phyloP scores from a whole-genome alignment of 2,329 filamentous ascomycete genomes.

The Hymenoscyphus fructigenus region DNA sequence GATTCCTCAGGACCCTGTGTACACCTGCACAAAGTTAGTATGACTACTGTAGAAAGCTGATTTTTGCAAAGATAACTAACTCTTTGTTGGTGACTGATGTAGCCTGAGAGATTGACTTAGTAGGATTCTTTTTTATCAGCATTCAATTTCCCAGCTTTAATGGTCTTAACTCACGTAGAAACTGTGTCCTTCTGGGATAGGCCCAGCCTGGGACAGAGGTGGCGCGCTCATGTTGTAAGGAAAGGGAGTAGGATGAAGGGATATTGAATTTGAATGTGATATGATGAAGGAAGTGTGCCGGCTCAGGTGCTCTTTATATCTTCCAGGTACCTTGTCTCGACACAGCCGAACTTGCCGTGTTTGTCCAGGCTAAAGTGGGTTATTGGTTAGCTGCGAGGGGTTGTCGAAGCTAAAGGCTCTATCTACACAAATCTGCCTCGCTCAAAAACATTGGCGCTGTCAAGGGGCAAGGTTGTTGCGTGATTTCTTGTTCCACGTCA shows the following conservation, averaged over 20 bases:
- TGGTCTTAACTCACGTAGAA: constrained; percentile 5
- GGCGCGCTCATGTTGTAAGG: not conserved
- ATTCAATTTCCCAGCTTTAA: not conserved
- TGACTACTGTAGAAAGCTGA: not conserved
- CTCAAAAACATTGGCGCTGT: not conserved
- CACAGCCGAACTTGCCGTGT: not conserved
- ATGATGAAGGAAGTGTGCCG: not conserved
- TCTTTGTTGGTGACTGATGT: not conserved
- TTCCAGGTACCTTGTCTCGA: not conserved
- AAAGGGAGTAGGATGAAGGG: not conserved
- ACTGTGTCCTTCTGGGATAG: not conserved
- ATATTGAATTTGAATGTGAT: not conserved
- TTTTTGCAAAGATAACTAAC: not conserved
- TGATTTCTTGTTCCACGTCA: not conserved
- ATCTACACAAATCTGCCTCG: no score
- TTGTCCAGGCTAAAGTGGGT: constrained; percentile 1
- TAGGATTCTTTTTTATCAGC: not conserved
- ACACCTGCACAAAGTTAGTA: not conserved
- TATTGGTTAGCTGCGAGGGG: not conserved
- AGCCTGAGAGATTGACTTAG: not conserved
- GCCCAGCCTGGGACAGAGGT: not conserved
- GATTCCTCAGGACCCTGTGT: not conserved
- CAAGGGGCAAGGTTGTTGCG: not conserved
- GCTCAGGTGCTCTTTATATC: not conserved
- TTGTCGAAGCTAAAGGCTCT: not conserved